These are phyloP conservation scores for Eucommia ulmoides DNA, from an alignment of 257 asterid species.

Conservation along the genomic window DNA sequence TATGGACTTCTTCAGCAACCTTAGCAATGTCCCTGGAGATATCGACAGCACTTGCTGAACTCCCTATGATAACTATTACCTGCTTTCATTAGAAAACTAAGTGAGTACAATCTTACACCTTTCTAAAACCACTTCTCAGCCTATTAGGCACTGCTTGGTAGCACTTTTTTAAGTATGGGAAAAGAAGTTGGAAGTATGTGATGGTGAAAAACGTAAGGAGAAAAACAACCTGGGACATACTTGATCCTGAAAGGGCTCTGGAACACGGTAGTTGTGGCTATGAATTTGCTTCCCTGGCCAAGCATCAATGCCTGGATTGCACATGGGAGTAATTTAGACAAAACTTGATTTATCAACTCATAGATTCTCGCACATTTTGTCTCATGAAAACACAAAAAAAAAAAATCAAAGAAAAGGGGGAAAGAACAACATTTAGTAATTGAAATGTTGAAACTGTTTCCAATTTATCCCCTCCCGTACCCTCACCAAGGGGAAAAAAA, in stretches of 20 bases:
- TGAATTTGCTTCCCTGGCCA: conserved; percentile 97
- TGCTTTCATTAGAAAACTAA: too few relatives aligned
- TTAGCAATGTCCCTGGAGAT: conserved; percentile 68
- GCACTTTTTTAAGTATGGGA: not conserved
- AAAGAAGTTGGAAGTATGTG: not conserved
- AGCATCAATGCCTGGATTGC: conserved; percentile 51
- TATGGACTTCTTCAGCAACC: conserved; percentile 80
- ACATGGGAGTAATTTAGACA: conserved; percentile 2
- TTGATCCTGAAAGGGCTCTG: conserved; percentile 68
- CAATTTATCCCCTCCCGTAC: too few relatives aligned
- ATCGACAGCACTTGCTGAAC: conserved; percentile 80
- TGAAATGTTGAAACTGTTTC: too few relatives aligned
- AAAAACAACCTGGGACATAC: conserved; percentile 45
- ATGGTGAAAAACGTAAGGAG: not conserved
- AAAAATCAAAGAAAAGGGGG: too few relatives aligned
- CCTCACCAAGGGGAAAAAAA: too few relatives aligned
- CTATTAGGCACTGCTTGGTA: not conserved
- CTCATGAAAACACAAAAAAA: too few relatives aligned
- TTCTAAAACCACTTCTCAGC: not conserved
- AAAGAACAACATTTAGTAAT: too few relatives aligned
- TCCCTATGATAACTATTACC: conserved; percentile 84
- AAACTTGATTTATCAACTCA: too few relatives aligned
- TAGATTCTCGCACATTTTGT: too few relatives aligned
- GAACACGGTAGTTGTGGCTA: conserved; percentile 90
- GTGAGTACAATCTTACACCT: not conserved